Base-by-base conservation (phyloP, 495 filamentous ascomycete genomes). In the Penicillium pancosmium region DNA sequence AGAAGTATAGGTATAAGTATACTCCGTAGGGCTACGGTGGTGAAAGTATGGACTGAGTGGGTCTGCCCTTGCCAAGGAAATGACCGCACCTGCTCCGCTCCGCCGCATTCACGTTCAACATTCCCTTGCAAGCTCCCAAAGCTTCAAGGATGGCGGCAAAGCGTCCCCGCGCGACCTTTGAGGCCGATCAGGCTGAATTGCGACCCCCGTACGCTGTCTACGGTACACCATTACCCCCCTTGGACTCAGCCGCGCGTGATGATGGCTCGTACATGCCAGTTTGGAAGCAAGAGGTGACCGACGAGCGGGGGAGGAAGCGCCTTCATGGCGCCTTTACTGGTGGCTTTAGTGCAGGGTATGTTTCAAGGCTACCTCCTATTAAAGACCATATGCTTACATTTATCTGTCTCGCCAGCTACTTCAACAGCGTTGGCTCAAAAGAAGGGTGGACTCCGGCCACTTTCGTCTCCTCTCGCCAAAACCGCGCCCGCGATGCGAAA, bases 321-420 rank as follows among this genome's bases (percentile, higher is more conserved):
- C 78, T 98, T 4, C 94, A 98, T 71, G 94, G 94, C 60, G 94
- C 94, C 62, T 98, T 98, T 66, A 98, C 93, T 15, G 94, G 94
- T 61, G 94, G 94, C 25, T 98, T 89, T 71, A 96, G 92, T 77
- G 95, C 94, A 75, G 94, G 94, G 89, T 92, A 85, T 76, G 83
- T 62, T 31, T 6, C 27, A 31, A 7, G 8, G 27, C 27, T 6
- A 31, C 8, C 27, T 31, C 8, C 4, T 31, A 7, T 31, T 6
- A 8, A 31, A 0, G 27, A 1, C 23, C 11, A 52, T 15, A 6
- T 21, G 34, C 50, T 31, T 31, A 18, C 13, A 31, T 18, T 16
- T 56, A 54, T 18, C 8, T 43, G 36, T 33, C 65, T 65, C 5
- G 48, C 61, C 59, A 95, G 91, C 60, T 97, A 98, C 73, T 98